Percentiles rank a stretch among this genome's conserved stretches.
These are phyloP conservation scores for Pezicula rhizophila DNA, from an alignment of 2,329 filamentous ascomycete species.

Conservation along the genomic window DNA sequence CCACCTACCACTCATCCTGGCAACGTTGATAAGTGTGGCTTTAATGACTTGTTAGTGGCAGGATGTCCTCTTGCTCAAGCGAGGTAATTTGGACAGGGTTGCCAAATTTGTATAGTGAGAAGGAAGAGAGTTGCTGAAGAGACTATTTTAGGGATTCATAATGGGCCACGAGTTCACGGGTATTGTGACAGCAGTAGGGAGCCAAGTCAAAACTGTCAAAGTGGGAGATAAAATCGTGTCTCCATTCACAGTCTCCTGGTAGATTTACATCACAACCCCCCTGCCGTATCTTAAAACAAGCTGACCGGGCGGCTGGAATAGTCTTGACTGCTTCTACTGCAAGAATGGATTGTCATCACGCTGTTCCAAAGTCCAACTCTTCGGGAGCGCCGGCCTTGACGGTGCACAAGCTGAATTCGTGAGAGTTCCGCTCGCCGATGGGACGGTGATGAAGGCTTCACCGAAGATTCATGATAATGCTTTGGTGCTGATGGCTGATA, in stretches of 20 bases:
- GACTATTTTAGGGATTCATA: slow-evolving; percentile 37
- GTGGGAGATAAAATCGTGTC: slow-evolving; percentile 75
- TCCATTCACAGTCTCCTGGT: slow-evolving; percentile 80
- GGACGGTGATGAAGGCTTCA: slow-evolving; percentile 67
- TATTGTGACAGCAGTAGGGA: slow-evolving; percentile 60
- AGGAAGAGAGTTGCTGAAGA: background rate
- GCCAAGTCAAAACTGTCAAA: slow-evolving; percentile 60
- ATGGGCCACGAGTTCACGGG: slow-evolving; percentile 89
- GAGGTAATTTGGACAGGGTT: no score
- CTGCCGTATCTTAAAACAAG: background rate
- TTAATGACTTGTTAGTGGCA: no score
- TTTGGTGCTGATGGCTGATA: slow-evolving; percentile 82
- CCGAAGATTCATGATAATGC: slow-evolving; percentile 63
- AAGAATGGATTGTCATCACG: slow-evolving; percentile 69
- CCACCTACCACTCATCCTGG: no score
- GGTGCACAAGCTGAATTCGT: slow-evolving; percentile 79
- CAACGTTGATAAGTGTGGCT: no score
- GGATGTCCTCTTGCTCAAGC: no score
- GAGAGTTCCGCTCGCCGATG: slow-evolving; percentile 72
- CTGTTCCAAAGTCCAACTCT: slow-evolving; percentile 62
- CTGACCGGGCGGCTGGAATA: slow-evolving; percentile 20
- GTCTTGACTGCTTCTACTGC: slow-evolving; percentile 79
- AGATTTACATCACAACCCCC: slow-evolving; percentile 24
- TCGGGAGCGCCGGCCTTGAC: slow-evolving; percentile 62
- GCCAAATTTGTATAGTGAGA: background rate